phyloP scores from a whole-genome alignment of 805 yeast genomes.

The Metschnikowia henanensis region DNA sequence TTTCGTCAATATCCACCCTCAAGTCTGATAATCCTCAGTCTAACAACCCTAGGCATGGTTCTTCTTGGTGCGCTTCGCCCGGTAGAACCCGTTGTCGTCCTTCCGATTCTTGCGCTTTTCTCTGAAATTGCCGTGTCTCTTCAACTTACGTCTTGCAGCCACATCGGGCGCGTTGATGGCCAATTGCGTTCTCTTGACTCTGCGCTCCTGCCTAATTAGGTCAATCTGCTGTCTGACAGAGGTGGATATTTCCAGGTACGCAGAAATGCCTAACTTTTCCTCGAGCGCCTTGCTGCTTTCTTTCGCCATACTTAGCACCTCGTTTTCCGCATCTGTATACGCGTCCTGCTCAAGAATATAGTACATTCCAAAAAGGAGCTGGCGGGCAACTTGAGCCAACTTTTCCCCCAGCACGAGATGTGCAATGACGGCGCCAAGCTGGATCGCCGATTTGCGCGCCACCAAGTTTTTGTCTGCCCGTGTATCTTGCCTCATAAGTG shows the following conservation, averaged over 20 bases:
- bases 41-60: slow-evolving; percentile 14
- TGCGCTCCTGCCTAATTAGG: slow-evolving; percentile 72
- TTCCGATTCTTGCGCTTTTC: slow-evolving; percentile 74
- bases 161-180: slow-evolving; percentile 78
- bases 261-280: slow-evolving; percentile 66
- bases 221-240: slow-evolving; percentile 61
- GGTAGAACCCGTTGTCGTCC: slow-evolving; percentile 77
- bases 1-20: too few relatives aligned
- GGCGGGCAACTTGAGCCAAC: slow-evolving; percentile 44
- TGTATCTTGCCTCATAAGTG: slow-evolving; percentile 63
- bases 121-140: slow-evolving; percentile 71
- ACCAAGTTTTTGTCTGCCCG: slow-evolving; percentile 51
- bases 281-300: slow-evolving; percentile 74
- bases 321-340: slow-evolving; percentile 47
- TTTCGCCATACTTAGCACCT: slow-evolving; percentile 50
- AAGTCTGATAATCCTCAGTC: too few relatives aligned
- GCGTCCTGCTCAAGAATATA: slow-evolving; percentile 49
- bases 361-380: slow-evolving; percentile 55
- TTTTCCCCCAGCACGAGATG: slow-evolving; percentile 48
- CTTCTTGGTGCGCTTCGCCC: slow-evolving; percentile 51
- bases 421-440: slow-evolving; percentile 63
- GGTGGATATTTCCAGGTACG: slow-evolving; percentile 60
- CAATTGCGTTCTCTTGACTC: slow-evolving; percentile 69
- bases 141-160: slow-evolving; percentile 76
- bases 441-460: slow-evolving; percentile 69